Evolutionary conservation across 2,329 filamentous ascomycete species (phyloP), one percentile per base, ranked within the genome.

Genomic region (Xylaria sp.): DNA sequence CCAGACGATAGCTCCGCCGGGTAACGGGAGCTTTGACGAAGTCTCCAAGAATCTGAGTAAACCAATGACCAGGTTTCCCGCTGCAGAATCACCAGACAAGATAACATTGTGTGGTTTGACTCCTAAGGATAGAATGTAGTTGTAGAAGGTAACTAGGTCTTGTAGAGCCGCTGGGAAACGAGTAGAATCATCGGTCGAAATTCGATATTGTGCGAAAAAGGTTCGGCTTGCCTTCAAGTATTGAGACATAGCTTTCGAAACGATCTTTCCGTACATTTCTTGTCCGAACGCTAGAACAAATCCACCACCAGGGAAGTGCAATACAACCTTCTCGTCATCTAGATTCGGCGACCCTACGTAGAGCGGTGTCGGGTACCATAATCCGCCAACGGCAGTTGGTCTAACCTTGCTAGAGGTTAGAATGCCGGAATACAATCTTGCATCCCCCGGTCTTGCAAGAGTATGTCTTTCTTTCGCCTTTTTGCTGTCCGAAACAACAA

Each of bases 141-240:
- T 54, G 57, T 75, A 75, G 32, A 68, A 68, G 4, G 71, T 72
- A 16, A 74, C 44, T 13, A 40, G 9, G 35, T 75, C 71, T 60
- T 76, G 74, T 3, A 74, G 5, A 5, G 74, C 71, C 25, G 73
- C 73, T 0, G 73, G 71, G 40, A 74, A 74, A 9, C 70, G 62
- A 1, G 70, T 73, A 25, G 32, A 21, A 0, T 67, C 50, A 8
- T 69, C 61, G 10, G 37, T 40, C 2, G 70, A 40, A 10, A 68
- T 48, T 42, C 72, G 68, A 58, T 75, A 75, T 51, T 75, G 70
- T 12, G 69, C 69, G 54, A 71, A 47, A 9, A 74, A 69, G 8
- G 48, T 64, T 16, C 53, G 55, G 21, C 50, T 63, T 3, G 66
- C 69, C 16, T 60, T 58, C 8, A 70, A 8, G 54, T 72, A 67